phyloP scores from a whole-genome alignment of 305 asterid species.

The Lippia alba region DNA sequence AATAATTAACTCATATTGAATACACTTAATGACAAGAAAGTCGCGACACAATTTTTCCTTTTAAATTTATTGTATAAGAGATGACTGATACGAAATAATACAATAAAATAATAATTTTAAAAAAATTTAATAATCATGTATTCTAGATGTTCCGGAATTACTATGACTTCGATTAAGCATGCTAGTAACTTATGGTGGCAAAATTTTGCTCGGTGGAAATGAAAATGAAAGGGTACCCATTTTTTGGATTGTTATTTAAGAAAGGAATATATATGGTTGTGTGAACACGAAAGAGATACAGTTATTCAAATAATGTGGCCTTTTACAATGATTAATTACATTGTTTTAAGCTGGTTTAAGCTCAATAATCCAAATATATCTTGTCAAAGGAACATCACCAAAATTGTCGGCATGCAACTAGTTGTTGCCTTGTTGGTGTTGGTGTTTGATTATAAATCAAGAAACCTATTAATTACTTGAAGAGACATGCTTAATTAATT shows the following conservation, averaged over 20 bases:
- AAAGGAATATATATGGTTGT: constrained; percentile 28
- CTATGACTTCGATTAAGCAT: not conserved
- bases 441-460: constrained; percentile 28
- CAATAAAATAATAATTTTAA: too few species aligned
- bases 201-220: constrained; percentile 2
- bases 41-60: too few species aligned
- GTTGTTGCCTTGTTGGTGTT: not conserved
- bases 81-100: too few species aligned
- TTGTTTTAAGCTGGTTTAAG: constrained; percentile 12
- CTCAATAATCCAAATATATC: constrained; percentile 3
- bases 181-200: not conserved
- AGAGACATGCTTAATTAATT: too few species aligned
- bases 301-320: constrained; percentile 25
- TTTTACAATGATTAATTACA: constrained; percentile 14
- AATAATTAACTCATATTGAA: too few species aligned
- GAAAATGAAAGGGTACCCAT: constrained; percentile 39
- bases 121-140: too few species aligned
- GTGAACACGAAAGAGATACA: not conserved
- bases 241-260: constrained; percentile 34
- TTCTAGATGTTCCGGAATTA: too few species aligned
- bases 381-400: constrained; percentile 24
- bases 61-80: too few species aligned
- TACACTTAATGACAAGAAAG: too few species aligned
- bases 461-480: constrained; percentile 7
- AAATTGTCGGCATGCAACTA: not conserved